These are phyloP conservation scores for Rhododendron vialii DNA, from an alignment of 148 eudicot genomes.

Conservation along the genomic window DNA sequence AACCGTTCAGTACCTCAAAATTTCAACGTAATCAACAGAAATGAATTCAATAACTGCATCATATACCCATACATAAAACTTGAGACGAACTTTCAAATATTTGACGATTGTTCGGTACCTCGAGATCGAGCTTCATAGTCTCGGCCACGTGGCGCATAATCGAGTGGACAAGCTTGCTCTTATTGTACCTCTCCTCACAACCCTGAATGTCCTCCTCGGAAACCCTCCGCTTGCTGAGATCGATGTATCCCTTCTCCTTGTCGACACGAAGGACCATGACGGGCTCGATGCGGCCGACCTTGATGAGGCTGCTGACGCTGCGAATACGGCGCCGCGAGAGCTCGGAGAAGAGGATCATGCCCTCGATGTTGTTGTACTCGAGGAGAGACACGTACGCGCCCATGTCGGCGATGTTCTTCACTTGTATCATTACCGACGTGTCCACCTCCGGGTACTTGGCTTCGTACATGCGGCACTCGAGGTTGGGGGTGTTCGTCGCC, in stretches of 20 bases:
- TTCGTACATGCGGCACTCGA: slow-evolving; percentile 97
- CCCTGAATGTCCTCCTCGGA: slow-evolving; percentile 82
- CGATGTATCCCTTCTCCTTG: slow-evolving; percentile 85
- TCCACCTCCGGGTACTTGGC: slow-evolving; percentile 85
- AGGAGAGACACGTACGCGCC: slow-evolving; percentile 80
- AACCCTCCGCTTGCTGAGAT: slow-evolving; percentile 86
- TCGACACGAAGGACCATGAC: slow-evolving; percentile 91
- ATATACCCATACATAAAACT: not conserved
- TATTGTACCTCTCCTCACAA: slow-evolving; percentile 88
- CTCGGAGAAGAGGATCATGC: slow-evolving; percentile 93
- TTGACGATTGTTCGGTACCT: slow-evolving; percentile 31
- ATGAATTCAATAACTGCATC: not conserved
- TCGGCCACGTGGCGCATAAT: slow-evolving; percentile 98
- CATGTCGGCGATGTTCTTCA: slow-evolving; percentile 89
- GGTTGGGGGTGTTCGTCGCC: slow-evolving; percentile 36
- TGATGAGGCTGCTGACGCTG: slow-evolving; percentile 80
- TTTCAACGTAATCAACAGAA: not conserved
- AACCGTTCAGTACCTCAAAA: not conserved
- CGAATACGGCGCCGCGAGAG: slow-evolving; percentile 89
- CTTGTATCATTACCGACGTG: slow-evolving; percentile 91
- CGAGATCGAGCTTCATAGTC: slow-evolving; percentile 65
- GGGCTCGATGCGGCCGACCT: slow-evolving; percentile 89
- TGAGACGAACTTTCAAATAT: not conserved
- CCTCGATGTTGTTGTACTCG: slow-evolving; percentile 98
- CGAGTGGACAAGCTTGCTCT: slow-evolving; percentile 97